Base-by-base conservation (phyloP, 139 green algal species). In the Coelastrella sp. region DNA sequence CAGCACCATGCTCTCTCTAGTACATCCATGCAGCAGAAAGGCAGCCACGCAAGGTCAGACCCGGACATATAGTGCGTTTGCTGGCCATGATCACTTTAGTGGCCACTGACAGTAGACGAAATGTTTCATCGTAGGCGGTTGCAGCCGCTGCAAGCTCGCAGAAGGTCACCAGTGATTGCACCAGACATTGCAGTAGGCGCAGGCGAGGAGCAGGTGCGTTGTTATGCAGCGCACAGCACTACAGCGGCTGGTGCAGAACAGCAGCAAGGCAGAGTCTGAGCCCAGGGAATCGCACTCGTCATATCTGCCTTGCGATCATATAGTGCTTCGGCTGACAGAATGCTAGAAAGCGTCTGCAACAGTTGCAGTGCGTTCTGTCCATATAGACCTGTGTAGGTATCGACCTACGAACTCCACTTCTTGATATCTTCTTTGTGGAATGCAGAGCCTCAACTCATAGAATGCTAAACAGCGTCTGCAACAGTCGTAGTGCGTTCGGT, bases 111-210 rank as follows among this genome's bases (percentile, higher is more conserved):
- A 58, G 8, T 11, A 60, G 13, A 32, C 71, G 5, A 58, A 60
- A 60, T 71, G 13, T 58, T 8, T 73, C 32, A 19, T 73, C 61
- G 80, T 56, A 91, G 80, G 68, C 71, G 78, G 13, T 57, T 94
- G 65, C 58, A 80, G 58, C 92, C 92, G 3, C 61, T 91, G 65
- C 87, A 91, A 22, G 92, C 90, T 13, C 92, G 92, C 32, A 65
- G 93, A n/a, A 89, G 93, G 68, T 94, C 85, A 47, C 94, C 94
- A 8, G 89, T 95, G n/a, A 89, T 96, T 81, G 89, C 92, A 14
- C 94, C 94, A 64, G 94, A 95, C 76, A 93, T 96, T 8, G 59
- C 89, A 14, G 83, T 94, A 19, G 92, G 92, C 14, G 77, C 81
- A 4, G 92, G 94, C 14, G 86, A 95, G 19, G 94, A 96, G 7